A percentile compares a stretch with the other conserved stretches of the same genome.
These are phyloP conservation scores for Pichia manshurica DNA, from an alignment of 805 yeast genomes.

Conservation along the genomic window DNA sequence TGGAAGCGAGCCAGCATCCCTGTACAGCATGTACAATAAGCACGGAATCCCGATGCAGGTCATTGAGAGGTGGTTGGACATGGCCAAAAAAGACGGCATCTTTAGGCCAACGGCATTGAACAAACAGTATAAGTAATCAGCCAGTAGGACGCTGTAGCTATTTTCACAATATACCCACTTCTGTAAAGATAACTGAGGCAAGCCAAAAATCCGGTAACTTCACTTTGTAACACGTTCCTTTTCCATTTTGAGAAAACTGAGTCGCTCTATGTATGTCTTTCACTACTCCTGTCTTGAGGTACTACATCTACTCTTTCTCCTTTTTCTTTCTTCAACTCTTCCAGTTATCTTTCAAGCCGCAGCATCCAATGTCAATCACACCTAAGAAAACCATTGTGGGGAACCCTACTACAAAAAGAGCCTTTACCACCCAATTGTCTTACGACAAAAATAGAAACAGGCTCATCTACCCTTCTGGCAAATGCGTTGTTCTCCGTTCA, in stretches of 20 bases:
- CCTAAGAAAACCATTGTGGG: conserved; percentile 51
- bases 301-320: too few species aligned
- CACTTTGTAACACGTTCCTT: too few species aligned
- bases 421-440: conserved; percentile 63
- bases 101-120: background rate
- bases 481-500: conserved; percentile 67
- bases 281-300: too few species aligned
- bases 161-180: too few species aligned
- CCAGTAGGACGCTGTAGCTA: too few species aligned
- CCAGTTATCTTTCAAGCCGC: too few species aligned
- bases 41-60: conserved; percentile 2
- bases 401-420: conserved; percentile 72
- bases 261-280: too few species aligned
- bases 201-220: too few species aligned
- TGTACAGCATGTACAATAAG: conserved; percentile 1
- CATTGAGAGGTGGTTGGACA: conserved; percentile 5
- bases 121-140: background rate
- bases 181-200: too few species aligned
- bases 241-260: too few species aligned
- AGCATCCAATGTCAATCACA: conserved; percentile 16
- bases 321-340: too few species aligned
- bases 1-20: background rate
- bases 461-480: conserved; percentile 77
- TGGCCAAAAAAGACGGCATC: background rate
- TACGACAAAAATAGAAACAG: conserved; percentile 66